Evolutionary conservation across 1,284 basidiomycete genomes (phyloP).

Genomic region (Pisolithus thermaeus): DNA sequence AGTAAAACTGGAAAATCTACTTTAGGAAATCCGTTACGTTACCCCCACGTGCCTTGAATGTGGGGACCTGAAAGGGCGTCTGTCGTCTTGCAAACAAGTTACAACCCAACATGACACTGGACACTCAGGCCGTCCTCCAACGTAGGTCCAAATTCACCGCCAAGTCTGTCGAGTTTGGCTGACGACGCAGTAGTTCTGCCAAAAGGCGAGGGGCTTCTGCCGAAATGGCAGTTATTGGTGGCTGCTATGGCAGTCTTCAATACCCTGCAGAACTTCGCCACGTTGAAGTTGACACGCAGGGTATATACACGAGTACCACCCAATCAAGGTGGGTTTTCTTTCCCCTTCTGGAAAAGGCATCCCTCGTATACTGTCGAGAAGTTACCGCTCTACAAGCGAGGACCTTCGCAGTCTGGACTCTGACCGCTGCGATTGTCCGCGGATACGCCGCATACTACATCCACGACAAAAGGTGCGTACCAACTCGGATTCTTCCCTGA

Average conservation of each 20-base stretch:
- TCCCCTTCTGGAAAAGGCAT: not conserved
- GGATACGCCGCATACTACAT: slow-evolving; percentile 87
- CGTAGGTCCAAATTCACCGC: slow-evolving; percentile 9
- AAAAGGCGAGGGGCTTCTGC: slow-evolving; percentile 61
- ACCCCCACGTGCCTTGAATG: not conserved
- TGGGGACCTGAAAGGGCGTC: slow-evolving; percentile 9
- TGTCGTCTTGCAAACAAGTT: slow-evolving; percentile 6
- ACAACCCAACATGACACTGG: slow-evolving; percentile 12
- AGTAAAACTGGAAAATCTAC: slow-evolving; percentile 7
- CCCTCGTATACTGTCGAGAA: slow-evolving; percentile 27
- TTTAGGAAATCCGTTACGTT: slow-evolving; percentile 18
- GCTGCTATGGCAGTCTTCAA: slow-evolving; percentile 78
- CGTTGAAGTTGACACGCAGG: slow-evolving; percentile 69
- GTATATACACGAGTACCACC: slow-evolving; percentile 67
- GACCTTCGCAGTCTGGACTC: slow-evolving; percentile 86
- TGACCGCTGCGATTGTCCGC: slow-evolving; percentile 77
- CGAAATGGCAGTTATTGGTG: slow-evolving; percentile 82
- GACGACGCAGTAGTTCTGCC: slow-evolving; percentile 45
- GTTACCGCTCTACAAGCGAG: slow-evolving; percentile 83
- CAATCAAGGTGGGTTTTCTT: slow-evolving; percentile 27
- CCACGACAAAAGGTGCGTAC: slow-evolving; percentile 64
- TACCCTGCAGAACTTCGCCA: slow-evolving; percentile 75
- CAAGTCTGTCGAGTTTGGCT: not conserved
- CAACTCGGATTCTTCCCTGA: not conserved
- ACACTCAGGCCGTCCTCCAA: slow-evolving; percentile 18